phyloP scores from a whole-genome alignment of 2,329 filamentous ascomycete genomes.

The Hymenoscyphus scutula region DNA sequence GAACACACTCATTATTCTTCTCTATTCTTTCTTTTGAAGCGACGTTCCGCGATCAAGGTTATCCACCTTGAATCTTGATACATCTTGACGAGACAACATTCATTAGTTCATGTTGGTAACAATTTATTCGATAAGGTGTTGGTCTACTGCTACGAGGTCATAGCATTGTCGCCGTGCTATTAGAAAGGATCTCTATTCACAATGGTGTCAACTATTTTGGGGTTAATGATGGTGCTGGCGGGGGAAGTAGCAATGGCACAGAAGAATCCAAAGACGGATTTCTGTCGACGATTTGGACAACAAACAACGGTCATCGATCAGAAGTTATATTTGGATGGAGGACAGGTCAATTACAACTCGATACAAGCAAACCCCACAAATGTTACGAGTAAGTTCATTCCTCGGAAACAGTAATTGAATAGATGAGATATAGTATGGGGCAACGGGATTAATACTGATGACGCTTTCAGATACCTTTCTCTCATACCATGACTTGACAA shows the following conservation, averaged over 20 bases:
- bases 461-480: conserved; percentile 48
- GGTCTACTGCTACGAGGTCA: conserved; percentile 3
- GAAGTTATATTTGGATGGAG: conserved; percentile 62
- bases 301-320: conserved; percentile 59
- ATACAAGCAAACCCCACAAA: conserved; percentile 48
- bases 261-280: conserved; percentile 52
- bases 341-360: conserved; percentile 54
- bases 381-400: conserved; percentile 51
- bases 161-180: conserved; percentile 4
- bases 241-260: conserved; percentile 36
- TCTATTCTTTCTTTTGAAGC: conserved; percentile 5
- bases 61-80: not conserved
- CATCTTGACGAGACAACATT: not conserved
- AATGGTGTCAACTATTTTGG: conserved; percentile 10
- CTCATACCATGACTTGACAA: conserved; percentile 55
- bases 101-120: conserved; percentile 6
- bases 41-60: conserved; percentile 1
- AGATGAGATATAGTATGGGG: not conserved
- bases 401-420: not conserved
- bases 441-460: not conserved
- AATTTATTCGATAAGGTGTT: conserved; percentile 2
- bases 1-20: conserved; percentile 3
- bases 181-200: not conserved
- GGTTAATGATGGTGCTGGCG: conserved; percentile 18
- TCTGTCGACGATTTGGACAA: conserved; percentile 55